Evolutionary conservation across 148 eudicot species (phyloP).

Genomic region (Rhododendron henanense): DNA sequence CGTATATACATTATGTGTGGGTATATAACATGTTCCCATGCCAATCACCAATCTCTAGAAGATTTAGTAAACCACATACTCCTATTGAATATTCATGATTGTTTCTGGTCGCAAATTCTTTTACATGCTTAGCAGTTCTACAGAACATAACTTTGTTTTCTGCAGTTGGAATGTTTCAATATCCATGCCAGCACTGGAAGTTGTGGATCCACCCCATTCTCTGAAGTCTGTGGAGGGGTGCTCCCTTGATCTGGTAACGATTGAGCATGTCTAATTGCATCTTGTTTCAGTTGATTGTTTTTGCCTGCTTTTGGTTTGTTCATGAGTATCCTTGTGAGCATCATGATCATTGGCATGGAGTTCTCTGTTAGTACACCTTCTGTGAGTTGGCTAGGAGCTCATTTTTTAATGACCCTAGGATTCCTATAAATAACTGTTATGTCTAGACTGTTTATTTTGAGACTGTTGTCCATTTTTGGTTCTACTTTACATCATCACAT

Average conservation of each 20-base stretch:
- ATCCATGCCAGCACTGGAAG: conserved; percentile 34
- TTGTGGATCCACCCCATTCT: conserved; percentile 58
- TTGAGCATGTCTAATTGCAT: neutral
- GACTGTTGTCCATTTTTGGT: neutral
- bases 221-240: conserved; percentile 53
- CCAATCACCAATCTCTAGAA: neutral
- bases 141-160: conserved; percentile 3
- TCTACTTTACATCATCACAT: neutral
- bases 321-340: neutral
- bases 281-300: neutral
- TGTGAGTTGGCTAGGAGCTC: neutral
- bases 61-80: neutral
- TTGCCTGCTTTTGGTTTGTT: neutral
- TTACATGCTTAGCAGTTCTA: neutral
- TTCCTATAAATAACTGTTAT: neutral
- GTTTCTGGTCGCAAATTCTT: neutral
- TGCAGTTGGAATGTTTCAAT: conserved; percentile 38
- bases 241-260: conserved; percentile 63
- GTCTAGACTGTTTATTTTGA: neutral
- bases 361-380: neutral
- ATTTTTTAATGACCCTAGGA: neutral
- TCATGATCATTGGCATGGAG: neutral
- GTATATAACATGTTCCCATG: neutral
- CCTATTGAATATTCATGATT: neutral
- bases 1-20: neutral